phyloP scores from a whole-genome alignment of 2,329 filamentous ascomycete species.

The Aspergillus clavatus region DNA sequence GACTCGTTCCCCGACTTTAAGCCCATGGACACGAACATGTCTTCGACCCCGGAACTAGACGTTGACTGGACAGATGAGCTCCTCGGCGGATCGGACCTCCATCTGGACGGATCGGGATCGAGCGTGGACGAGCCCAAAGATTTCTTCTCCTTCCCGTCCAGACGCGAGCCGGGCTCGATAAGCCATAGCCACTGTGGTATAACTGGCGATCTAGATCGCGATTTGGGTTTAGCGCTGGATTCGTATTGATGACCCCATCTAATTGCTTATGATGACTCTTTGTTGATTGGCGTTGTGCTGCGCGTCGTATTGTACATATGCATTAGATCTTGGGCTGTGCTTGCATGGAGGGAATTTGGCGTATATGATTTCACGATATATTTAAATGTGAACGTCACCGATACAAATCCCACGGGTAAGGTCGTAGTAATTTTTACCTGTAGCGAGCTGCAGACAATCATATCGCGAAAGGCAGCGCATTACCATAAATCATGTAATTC shows the following conservation, averaged over 20 bases:
- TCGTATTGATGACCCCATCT: not conserved
- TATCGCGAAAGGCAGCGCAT: not conserved
- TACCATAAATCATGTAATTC: not conserved
- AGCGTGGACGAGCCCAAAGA: conserved; percentile 12
- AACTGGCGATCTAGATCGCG: conserved; percentile 36
- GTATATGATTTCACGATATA: no score
- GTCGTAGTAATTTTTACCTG: no score
- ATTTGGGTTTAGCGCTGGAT: conserved; percentile 26
- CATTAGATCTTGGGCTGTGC: no score
- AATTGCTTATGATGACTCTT: not conserved
- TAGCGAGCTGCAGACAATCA: no score
- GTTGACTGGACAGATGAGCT: conserved; percentile 31
- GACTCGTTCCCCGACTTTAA: conserved; percentile 19
- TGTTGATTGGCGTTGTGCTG: not conserved
- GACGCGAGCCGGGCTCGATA: conserved; percentile 12
- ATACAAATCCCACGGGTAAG: no score
- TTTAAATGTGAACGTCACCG: no score
- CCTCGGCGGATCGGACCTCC: conserved; percentile 19
- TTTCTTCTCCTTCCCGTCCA: conserved; percentile 19
- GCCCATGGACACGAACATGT: conserved; percentile 4
- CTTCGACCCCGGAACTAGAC: conserved; percentile 17
- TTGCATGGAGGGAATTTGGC: no score
- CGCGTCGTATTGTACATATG: not conserved
- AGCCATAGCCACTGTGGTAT: conserved; percentile 19
- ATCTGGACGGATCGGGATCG: no score